Evolutionary conservation across 1,284 basidiomycete species (phyloP).

Genomic region (Apiotrichum laibachii): DNA sequence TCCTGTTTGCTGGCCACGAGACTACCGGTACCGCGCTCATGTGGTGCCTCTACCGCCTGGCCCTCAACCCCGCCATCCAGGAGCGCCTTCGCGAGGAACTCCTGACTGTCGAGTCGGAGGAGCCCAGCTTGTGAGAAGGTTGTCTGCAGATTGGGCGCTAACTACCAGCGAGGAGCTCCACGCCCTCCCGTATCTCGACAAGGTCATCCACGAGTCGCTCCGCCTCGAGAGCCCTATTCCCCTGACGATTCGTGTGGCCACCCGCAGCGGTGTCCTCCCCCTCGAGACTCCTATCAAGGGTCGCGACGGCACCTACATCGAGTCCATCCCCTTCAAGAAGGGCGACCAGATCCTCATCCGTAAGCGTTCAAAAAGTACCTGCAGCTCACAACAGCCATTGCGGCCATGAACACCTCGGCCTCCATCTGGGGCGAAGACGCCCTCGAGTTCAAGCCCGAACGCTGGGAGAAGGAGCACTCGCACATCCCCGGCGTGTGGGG

Average conservation of each 20-base stretch:
- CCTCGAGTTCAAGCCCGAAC: slow-evolving; percentile 57
- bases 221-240: slow-evolving; percentile 66
- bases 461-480: slow-evolving; percentile 20
- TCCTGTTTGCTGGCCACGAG: slow-evolving; percentile 68
- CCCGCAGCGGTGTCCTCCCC: slow-evolving; percentile 62
- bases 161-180: slow-evolving; percentile 42
- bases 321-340: slow-evolving; percentile 35
- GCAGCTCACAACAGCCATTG: slow-evolving; percentile 44
- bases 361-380: slow-evolving; percentile 53
- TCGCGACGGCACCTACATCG: slow-evolving; percentile 49
- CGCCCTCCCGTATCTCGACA: slow-evolving; percentile 59
- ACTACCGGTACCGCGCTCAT: slow-evolving; percentile 65
- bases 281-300: slow-evolving; percentile 52
- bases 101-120: slow-evolving; percentile 21
- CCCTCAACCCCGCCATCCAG: slow-evolving; percentile 59
- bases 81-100: slow-evolving; percentile 60
- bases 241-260: slow-evolving; percentile 43
- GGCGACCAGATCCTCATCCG: slow-evolving; percentile 43
- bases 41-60: slow-evolving; percentile 53
- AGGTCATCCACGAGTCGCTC: slow-evolving; percentile 66
- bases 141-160: too few relatives aligned
- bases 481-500: slow-evolving; percentile 61
- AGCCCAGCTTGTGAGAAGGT: slow-evolving; percentile 1
- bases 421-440: slow-evolving; percentile 70
- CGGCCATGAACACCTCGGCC: slow-evolving; percentile 61